A percentile compares a stretch with the other conserved stretches of the same genome.
These are phyloP conservation scores for Vanrija sp. DNA, from an alignment of 1,284 basidiomycete genomes.

Conservation along the genomic window DNA sequence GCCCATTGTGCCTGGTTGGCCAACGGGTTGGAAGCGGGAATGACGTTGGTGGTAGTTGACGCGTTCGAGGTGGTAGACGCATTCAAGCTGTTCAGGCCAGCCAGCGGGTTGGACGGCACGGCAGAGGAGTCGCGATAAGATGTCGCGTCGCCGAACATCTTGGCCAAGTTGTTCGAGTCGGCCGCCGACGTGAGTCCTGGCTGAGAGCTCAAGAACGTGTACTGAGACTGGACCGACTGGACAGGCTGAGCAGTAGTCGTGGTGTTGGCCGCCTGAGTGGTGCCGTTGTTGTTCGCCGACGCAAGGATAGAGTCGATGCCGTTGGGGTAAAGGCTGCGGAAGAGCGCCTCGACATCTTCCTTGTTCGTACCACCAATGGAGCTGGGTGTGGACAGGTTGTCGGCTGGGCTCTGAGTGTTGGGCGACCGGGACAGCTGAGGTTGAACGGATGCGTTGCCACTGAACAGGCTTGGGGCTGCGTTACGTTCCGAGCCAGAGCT, in stretches of 20 bases:
- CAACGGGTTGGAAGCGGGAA: neutral
- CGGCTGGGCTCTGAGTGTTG: conserved; percentile 3
- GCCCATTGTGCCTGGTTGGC: conserved; percentile 20
- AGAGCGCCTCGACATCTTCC: conserved; percentile 39
- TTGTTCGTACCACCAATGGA: conserved; percentile 15
- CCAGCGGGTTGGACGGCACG: neutral
- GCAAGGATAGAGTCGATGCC: conserved; percentile 14
- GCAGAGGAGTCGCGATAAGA: conserved; percentile 18
- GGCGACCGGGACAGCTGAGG: neutral
- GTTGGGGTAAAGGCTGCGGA: conserved; percentile 42
- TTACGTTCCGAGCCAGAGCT: conserved; percentile 7
- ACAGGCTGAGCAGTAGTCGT: neutral
- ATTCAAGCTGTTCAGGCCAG: neutral
- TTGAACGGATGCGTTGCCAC: conserved; percentile 13
- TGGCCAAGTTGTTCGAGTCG: conserved; percentile 19
- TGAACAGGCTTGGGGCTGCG: conserved; percentile 12
- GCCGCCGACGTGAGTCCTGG: conserved; percentile 33
- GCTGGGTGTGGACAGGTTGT: conserved; percentile 10
- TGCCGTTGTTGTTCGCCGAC: too few relatives aligned
- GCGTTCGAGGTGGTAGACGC: neutral
- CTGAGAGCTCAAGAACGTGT: conserved; percentile 30
- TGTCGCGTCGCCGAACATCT: conserved; percentile 18
- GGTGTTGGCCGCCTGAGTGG: neutral
- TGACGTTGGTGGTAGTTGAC: too few relatives aligned
- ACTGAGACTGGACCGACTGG: conserved; percentile 14